Conservation (phyloP, 179 eudicot species). For the Dionaea muscipula region DNA sequence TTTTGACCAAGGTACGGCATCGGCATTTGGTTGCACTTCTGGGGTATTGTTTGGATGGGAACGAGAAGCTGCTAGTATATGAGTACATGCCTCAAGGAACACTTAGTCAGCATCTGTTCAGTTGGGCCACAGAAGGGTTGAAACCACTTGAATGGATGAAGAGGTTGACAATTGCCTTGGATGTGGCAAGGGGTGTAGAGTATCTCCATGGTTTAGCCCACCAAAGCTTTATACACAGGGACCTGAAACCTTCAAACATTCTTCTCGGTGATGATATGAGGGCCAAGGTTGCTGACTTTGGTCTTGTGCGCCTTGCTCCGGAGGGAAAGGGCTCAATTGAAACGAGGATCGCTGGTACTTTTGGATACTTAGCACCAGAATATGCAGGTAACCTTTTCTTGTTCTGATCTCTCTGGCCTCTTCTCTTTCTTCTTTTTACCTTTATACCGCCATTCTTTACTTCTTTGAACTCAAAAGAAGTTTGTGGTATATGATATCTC, state of each 20-base stretch:
- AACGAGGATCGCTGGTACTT: slow-evolving; percentile 15
- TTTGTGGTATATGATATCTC: too few species aligned
- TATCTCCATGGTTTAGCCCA: slow-evolving; percentile 12
- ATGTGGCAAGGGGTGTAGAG: slow-evolving; percentile 15
- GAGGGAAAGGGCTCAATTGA: slow-evolving; percentile 12
- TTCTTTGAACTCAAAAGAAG: not conserved
- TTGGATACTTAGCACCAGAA: slow-evolving; percentile 17
- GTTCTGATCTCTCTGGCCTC: not conserved
- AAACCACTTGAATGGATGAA: slow-evolving; percentile 13
- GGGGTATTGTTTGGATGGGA: slow-evolving; percentile 13
- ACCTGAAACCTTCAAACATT: slow-evolving; percentile 14
- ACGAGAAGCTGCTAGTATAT: slow-evolving; percentile 12
- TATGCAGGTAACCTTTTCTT: slow-evolving; percentile 11
- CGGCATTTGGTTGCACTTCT: slow-evolving; percentile 14
- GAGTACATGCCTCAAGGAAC: slow-evolving; percentile 17
- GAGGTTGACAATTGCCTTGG: slow-evolving; percentile 13
- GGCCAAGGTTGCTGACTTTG: slow-evolving; percentile 16
- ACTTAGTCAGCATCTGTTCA: slow-evolving; percentile 12
- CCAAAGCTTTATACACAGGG: slow-evolving; percentile 14
- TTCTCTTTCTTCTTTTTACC: not conserved
- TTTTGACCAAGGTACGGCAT: slow-evolving; percentile 12
- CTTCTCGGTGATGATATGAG: slow-evolving; percentile 17
- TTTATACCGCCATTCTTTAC: not conserved
- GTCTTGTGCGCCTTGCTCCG: slow-evolving; percentile 10
- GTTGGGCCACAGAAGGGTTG: slow-evolving; percentile 9